Percentiles rank a stretch among this genome's conserved stretches.
Conservation (phyloP, 768 basidiomycete species). For the Lactarius quietus region DNA sequence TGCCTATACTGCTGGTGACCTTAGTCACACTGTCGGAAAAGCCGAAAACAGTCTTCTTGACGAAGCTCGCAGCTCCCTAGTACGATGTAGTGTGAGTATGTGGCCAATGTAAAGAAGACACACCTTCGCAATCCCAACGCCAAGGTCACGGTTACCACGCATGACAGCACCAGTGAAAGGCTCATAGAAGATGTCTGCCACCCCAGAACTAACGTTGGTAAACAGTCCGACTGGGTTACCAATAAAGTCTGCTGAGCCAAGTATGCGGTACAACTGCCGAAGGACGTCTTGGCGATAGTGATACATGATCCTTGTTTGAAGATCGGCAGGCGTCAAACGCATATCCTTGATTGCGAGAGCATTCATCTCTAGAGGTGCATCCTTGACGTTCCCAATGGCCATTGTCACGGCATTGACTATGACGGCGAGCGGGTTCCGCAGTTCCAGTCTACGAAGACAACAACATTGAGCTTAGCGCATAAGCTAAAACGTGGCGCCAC, state of each 20-base stretch:
- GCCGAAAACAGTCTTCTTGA: constrained; percentile 98
- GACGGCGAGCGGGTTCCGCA: constrained; percentile 89
- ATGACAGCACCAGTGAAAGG: constrained; percentile 96
- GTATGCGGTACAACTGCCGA: constrained; percentile 90
- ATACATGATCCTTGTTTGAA: constrained; percentile 79
- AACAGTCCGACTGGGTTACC: constrained; percentile 96
- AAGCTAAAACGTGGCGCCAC: constrained; percentile 27
- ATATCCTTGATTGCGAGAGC: constrained; percentile 93
- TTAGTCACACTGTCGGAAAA: constrained; percentile 96
- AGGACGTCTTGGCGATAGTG: constrained; percentile 94
- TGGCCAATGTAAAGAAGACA: constrained; percentile 5
- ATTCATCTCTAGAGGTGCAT: constrained; percentile 91
- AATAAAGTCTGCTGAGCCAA: constrained; percentile 98
- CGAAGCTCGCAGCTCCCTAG: constrained; percentile 94
- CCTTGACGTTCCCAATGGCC: constrained; percentile 96
- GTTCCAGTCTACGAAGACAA: constrained; percentile 50
- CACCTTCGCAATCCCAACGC: constrained; percentile 92
- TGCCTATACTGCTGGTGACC: constrained; percentile 95
- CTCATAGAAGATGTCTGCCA: constrained; percentile 98
- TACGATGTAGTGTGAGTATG: neutral
- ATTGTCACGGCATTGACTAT: constrained; percentile 93
- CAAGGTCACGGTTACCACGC: constrained; percentile 92
- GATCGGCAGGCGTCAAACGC: constrained; percentile 78
- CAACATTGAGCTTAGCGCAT: neutral
- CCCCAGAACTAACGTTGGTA: constrained; percentile 96